A percentile compares a stretch with the other conserved stretches of the same genome.
Evolutionary conservation across 1,139 yeast genomes (phyloP).

Genomic region (Sugiyamaella grinbergsii): DNA sequence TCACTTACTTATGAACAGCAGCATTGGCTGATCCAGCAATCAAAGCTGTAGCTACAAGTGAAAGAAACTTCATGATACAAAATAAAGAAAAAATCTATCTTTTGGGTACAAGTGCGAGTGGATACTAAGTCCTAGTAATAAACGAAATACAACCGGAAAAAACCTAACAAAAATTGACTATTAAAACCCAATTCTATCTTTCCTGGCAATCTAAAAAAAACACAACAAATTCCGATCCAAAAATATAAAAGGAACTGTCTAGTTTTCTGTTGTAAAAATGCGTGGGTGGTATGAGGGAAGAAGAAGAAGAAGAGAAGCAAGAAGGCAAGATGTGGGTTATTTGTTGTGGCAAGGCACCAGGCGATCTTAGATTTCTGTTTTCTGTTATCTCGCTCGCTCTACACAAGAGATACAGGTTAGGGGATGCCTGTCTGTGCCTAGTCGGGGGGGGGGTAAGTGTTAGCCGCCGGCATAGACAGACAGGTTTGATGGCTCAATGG

Average conservation of each 20-base stretch:
- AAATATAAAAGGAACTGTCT: too few species aligned
- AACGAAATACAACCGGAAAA: background rate
- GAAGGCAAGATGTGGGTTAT: background rate
- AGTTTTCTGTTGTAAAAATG: background rate
- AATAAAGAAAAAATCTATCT: background rate
- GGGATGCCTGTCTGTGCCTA: background rate
- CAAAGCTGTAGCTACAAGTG: slow-evolving; percentile 52
- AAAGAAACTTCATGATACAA: slow-evolving; percentile 29
- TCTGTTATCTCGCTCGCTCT: slow-evolving; percentile 17
- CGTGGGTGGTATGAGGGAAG: background rate
- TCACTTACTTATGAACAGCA: slow-evolving; percentile 42
- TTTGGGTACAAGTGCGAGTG: background rate
- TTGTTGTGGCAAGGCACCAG: slow-evolving; percentile 15
- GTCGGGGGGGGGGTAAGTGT: background rate
- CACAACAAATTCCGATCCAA: background rate
- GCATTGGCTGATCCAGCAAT: slow-evolving; percentile 52
- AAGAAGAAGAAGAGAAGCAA: background rate
- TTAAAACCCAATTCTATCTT: background rate
- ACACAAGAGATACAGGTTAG: slow-evolving; percentile 13
- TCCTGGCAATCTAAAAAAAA: slow-evolving; percentile 3
- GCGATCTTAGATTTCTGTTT: slow-evolving; percentile 16
- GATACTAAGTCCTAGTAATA: background rate
- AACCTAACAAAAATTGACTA: background rate
- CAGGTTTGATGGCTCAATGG: background rate
- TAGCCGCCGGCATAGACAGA: background rate